These are phyloP conservation scores for Apophysomyces elegans DNA, from an alignment of 371 early-diverging fungal genomes.

Conservation along the genomic window DNA sequence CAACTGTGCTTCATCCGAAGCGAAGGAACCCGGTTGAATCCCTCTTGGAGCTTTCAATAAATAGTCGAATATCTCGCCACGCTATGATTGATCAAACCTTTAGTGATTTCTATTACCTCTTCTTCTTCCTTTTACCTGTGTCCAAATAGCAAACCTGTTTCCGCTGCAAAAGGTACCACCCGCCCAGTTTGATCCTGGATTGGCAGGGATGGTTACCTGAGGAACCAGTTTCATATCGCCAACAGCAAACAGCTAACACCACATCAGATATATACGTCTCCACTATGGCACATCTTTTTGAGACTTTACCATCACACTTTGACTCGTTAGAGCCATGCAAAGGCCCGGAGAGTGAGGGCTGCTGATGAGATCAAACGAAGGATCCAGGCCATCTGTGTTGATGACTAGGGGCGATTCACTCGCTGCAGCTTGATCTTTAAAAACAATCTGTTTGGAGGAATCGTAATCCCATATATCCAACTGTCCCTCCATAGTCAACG, in stretches of 20 bases:
- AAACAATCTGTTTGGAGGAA: slow-evolving; percentile 38
- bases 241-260: slow-evolving; percentile 32
- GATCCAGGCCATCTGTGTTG: slow-evolving; percentile 21
- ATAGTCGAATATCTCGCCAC: slow-evolving; percentile 43
- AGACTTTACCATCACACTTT: slow-evolving; percentile 34
- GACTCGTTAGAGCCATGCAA: slow-evolving; percentile 38
- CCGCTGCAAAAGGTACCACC: slow-evolving; percentile 38
- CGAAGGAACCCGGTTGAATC: slow-evolving; percentile 21
- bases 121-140: slow-evolving; percentile 24
- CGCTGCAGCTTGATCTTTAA: slow-evolving; percentile 36
- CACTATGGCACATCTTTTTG: not conserved
- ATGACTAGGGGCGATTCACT: slow-evolving; percentile 25
- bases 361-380: slow-evolving; percentile 31
- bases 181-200: slow-evolving; percentile 33
- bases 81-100: slow-evolving; percentile 17
- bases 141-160: slow-evolving; percentile 33
- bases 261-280: not conserved
- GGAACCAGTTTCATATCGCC: slow-evolving; percentile 29
- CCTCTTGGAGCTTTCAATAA: slow-evolving; percentile 29
- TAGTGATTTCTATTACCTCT: not conserved
- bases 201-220: slow-evolving; percentile 35
- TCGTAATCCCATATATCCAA: slow-evolving; percentile 60
- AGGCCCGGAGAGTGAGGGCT: slow-evolving; percentile 26
- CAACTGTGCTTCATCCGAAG: slow-evolving; percentile 25
- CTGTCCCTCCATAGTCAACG: slow-evolving; percentile 48